Evolutionary conservation across 2,329 filamentous ascomycete genomes (phyloP), one percentile per base, ranked within the genome.

Genomic region (Xylaria sp.): DNA sequence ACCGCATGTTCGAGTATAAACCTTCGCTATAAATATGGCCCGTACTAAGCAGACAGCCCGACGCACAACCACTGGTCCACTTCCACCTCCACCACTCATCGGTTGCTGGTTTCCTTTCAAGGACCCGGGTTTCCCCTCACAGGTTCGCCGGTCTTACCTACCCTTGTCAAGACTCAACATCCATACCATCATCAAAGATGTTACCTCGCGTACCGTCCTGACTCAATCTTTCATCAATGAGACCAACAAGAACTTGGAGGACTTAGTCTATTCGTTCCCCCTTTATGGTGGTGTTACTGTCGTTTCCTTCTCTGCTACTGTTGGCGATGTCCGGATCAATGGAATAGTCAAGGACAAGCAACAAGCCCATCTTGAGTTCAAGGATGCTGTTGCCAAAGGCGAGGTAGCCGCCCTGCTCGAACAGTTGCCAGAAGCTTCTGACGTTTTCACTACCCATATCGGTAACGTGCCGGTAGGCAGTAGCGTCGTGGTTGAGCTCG

Each of bases 241-340:
- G 25, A 63, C 28, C 31, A 48, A 20, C n/a, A 28, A 63, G 12
- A 48, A 57, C 25, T 52, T 69, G 23, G n/a, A 56, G 25, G 52
- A 69, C 23, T 59, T 69, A 18, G 51, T 66, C 51, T 69, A 69
- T 46, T 69, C 67, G n/a, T 69, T 69, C 34, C 67, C 67, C 15
- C 20, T 66, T 15, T 63, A 63, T 46, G 58, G 31, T 28, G 67
- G 67, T 54, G 58, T 69, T 18, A 63, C 67, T 25, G 37, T 69
- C 20, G 67, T 69, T 52, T 66, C 63, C 34, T 66, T 69, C 37
- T 54, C 48, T 44, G 63, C 67, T 34, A 63, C 52, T 48, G 55
- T 69, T 54, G 67, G 63, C 18, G 34, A 52, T 44, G 23, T 63
- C 37, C 23, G 54, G 31, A 59, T 69, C 1, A 20, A 46, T 12